phyloP scores from a whole-genome alignment of 2,329 filamentous ascomycete species.

The Didymella arachidicola region DNA sequence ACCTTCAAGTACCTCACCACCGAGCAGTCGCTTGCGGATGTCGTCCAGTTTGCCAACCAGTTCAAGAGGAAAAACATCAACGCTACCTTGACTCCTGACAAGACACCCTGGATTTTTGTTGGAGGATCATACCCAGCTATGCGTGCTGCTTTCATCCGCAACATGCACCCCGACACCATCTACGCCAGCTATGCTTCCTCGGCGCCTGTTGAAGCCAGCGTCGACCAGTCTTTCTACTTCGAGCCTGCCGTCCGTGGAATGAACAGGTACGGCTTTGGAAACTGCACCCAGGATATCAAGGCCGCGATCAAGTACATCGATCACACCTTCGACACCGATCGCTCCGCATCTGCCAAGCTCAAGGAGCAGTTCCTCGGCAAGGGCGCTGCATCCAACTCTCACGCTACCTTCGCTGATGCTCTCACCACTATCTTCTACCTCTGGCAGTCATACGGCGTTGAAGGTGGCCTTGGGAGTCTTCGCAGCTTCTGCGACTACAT shows the following conservation, averaged over 20 bases:
- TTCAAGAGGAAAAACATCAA: slow-evolving; percentile 50
- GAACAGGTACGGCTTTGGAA: slow-evolving; percentile 51
- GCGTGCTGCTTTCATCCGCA: slow-evolving; percentile 51
- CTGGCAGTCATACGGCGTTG: slow-evolving; percentile 57
- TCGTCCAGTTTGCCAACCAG: slow-evolving; percentile 51
- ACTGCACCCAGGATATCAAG: slow-evolving; percentile 60
- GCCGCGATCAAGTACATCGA: slow-evolving; percentile 61
- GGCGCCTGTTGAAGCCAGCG: slow-evolving; percentile 54
- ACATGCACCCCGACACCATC: slow-evolving; percentile 51
- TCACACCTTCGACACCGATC: slow-evolving; percentile 49
- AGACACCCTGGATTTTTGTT: slow-evolving; percentile 51
- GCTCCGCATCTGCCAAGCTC: slow-evolving; percentile 49
- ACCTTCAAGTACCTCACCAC: slow-evolving; percentile 50
- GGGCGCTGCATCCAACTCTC: slow-evolving; percentile 56
- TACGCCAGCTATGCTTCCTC: slow-evolving; percentile 49
- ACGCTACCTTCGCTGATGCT: slow-evolving; percentile 58
- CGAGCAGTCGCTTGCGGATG: slow-evolving; percentile 54
- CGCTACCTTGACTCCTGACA: slow-evolving; percentile 44
- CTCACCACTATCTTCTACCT: slow-evolving; percentile 51
- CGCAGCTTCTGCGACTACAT: slow-evolving; percentile 58
- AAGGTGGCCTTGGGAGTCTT: slow-evolving; percentile 46
- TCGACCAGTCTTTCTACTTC: slow-evolving; percentile 62
- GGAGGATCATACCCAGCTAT: slow-evolving; percentile 51
- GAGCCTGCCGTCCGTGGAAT: slow-evolving; percentile 60
- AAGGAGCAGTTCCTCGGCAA: slow-evolving; percentile 60